A percentile compares a stretch with the other conserved stretches of the same genome.
phyloP scores from a whole-genome alignment of 2,329 filamentous ascomycete species.

The Aspergillus caelatus region DNA sequence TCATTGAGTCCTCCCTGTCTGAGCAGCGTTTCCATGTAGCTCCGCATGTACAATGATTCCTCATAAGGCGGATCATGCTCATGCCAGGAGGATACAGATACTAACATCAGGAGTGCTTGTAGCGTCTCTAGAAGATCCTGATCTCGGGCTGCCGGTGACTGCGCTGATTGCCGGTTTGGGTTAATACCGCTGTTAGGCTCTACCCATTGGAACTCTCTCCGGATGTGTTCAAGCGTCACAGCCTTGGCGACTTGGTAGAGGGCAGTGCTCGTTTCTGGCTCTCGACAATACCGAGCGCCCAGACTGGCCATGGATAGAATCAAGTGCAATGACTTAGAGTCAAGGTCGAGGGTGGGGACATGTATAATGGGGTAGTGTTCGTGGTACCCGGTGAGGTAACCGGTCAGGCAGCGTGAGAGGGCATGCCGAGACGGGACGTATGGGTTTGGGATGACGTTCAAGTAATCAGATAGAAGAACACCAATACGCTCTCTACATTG shows the following conservation, averaged over 20 bases:
- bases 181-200: background rate
- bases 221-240: conserved; percentile 36
- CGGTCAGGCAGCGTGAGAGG: conserved; percentile 36
- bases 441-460: conserved; percentile 31
- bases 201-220: conserved; percentile 29
- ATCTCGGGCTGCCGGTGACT: conserved; percentile 19
- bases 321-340: conserved; percentile 27
- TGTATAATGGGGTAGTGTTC: conserved; percentile 39
- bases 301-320: conserved; percentile 36
- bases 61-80: conserved; percentile 34
- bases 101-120: conserved; percentile 32
- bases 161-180: conserved; percentile 7
- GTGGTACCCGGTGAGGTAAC: conserved; percentile 36
- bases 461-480: conserved; percentile 24
- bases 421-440: conserved; percentile 36
- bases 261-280: conserved; percentile 36
- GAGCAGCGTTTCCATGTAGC: conserved; percentile 33
- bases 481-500: conserved; percentile 35
- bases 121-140: conserved; percentile 32
- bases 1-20: conserved; percentile 33
- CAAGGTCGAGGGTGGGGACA: conserved; percentile 33
- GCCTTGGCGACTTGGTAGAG: conserved; percentile 36
- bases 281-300: conserved; percentile 36
- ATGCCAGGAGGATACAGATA: conserved; percentile 35
- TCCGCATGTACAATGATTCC: conserved; percentile 33